Conservation (phyloP, 139 green algal genomes). For the Astrephomene gubernaculifera region DNA sequence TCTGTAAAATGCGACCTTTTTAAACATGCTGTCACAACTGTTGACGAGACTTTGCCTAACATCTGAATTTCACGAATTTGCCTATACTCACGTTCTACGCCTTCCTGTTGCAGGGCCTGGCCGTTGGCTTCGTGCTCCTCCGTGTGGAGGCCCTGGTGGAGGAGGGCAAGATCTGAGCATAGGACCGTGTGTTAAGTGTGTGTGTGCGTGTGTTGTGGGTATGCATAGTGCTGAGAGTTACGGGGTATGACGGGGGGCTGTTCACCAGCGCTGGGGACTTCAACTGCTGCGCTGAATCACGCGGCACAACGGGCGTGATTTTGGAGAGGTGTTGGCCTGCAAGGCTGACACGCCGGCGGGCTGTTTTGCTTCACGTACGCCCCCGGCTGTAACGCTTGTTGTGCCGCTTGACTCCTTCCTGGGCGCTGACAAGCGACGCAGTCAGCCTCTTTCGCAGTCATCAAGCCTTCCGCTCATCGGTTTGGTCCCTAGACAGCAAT, state of each 20-base stretch:
- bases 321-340: background rate
- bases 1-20: too few species aligned
- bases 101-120: conserved; percentile 83
- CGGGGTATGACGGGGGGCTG: background rate
- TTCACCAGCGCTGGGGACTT: background rate
- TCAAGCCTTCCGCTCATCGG: too few species aligned
- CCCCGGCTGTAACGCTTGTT: conserved; percentile 12
- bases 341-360: background rate
- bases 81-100: too few species aligned
- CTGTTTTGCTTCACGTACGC: background rate
- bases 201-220: background rate
- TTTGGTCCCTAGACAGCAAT: too few species aligned
- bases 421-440: too few species aligned
- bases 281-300: background rate
- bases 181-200: background rate
- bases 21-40: background rate
- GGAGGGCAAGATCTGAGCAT: conserved; percentile 87
- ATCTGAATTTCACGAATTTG: too few species aligned
- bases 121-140: conserved; percentile 94
- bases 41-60: background rate
- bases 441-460: too few species aligned
- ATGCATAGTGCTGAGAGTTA: too few species aligned
- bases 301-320: background rate
- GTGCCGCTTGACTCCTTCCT: background rate
- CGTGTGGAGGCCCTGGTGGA: conserved; percentile 90